Conservation (phyloP, 345 rosid genomes). For the Cardamine occulta region DNA sequence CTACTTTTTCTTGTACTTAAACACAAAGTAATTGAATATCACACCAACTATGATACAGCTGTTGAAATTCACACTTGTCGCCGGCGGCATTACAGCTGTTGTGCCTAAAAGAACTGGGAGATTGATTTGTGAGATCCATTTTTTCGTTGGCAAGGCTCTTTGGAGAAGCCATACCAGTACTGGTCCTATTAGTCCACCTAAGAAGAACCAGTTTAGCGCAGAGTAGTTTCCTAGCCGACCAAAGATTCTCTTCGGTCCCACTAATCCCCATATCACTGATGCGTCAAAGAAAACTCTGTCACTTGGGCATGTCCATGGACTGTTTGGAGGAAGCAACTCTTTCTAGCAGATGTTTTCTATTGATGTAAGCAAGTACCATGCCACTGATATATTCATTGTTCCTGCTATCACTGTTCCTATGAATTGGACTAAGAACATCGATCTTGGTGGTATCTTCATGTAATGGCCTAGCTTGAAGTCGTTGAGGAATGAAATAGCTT, state of each 20-base stretch:
- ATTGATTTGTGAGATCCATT: constrained; percentile 57
- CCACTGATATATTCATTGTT: constrained; percentile 55
- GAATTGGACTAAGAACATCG: too few species aligned
- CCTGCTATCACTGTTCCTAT: constrained; percentile 60
- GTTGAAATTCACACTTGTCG: constrained; percentile 60
- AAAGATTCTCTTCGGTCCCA: constrained; percentile 61
- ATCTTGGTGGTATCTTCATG: constrained; percentile 65
- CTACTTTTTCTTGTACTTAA: constrained; percentile 53
- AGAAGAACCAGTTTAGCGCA: constrained; percentile 65
- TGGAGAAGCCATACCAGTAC: constrained; percentile 51
- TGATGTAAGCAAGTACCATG: constrained; percentile 55
- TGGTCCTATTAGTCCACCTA: constrained; percentile 59
- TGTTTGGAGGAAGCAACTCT: constrained; percentile 56
- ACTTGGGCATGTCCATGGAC: constrained; percentile 67
- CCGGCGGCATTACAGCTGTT: constrained; percentile 65
- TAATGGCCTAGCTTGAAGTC: constrained; percentile 69
- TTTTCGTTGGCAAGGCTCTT: constrained; percentile 50
- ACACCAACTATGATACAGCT: constrained; percentile 53
- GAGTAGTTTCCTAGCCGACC: constrained; percentile 54
- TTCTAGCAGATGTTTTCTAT: constrained; percentile 59
- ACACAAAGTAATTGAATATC: constrained; percentile 56
- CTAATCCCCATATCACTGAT: constrained; percentile 63
- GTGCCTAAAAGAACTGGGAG: constrained; percentile 60
- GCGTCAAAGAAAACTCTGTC: constrained; percentile 67
- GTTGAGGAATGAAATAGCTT: constrained; percentile 58